These are phyloP conservation scores for Cladophialophora exuberans DNA, from an alignment of 2,329 filamentous ascomycete species.

Conservation along the genomic window DNA sequence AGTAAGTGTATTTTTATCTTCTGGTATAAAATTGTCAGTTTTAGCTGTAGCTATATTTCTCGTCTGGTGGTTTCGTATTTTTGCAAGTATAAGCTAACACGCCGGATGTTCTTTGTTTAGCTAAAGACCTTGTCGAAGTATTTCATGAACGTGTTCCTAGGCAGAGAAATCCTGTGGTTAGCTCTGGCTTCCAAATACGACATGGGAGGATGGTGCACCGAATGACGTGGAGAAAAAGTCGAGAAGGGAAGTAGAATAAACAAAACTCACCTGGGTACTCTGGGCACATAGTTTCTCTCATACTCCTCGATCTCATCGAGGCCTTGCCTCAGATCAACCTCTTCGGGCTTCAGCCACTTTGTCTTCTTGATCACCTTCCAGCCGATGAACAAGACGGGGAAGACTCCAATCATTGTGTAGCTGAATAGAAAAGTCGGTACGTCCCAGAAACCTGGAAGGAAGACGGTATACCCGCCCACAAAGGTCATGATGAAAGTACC, in stretches of 20 bases:
- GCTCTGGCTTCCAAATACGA: no score
- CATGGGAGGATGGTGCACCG: neutral
- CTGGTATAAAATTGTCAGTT: no score
- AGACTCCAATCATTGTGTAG: slow-evolving; percentile 74
- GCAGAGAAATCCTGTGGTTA: neutral
- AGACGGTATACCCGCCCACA: slow-evolving; percentile 76
- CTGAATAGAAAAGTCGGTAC: slow-evolving; percentile 73
- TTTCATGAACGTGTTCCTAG: slow-evolving; percentile 31
- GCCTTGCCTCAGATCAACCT: slow-evolving; percentile 66
- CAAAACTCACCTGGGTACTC: slow-evolving; percentile 54
- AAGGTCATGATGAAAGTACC: slow-evolving; percentile 72
- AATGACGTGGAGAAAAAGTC: neutral
- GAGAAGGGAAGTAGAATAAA: neutral
- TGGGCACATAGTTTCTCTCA: slow-evolving; percentile 61
- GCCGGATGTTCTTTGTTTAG: no score
- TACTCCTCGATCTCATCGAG: slow-evolving; percentile 71
- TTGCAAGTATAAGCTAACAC: no score
- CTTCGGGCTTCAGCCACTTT: slow-evolving; percentile 56
- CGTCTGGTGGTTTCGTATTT: no score
- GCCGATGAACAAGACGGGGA: slow-evolving; percentile 68
- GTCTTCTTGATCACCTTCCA: slow-evolving; percentile 75
- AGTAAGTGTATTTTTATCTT: no score
- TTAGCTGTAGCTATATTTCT: no score
- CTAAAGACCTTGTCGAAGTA: slow-evolving; percentile 51
- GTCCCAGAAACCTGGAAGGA: slow-evolving; percentile 70